Percentiles rank a stretch among this genome's conserved stretches.
These are phyloP conservation scores for Pseudocercospora vitis DNA, from an alignment of 2,329 filamentous ascomycete genomes.

Conservation along the genomic window DNA sequence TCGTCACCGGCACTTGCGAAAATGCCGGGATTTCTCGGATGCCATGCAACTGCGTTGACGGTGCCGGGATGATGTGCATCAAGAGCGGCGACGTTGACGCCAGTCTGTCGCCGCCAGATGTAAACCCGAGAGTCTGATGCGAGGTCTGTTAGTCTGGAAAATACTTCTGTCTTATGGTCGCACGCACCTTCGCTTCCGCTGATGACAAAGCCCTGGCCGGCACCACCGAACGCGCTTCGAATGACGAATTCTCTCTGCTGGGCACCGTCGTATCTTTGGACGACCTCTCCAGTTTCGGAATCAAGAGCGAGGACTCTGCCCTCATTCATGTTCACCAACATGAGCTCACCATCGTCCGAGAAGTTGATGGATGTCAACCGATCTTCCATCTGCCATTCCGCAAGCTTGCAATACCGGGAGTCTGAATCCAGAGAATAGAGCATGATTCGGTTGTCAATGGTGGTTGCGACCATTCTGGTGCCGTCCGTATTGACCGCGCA, in stretches of 20 bases:
- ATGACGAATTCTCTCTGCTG: slow-evolving; percentile 76
- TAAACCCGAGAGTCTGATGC: slow-evolving; percentile 65
- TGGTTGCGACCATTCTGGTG: slow-evolving; percentile 74
- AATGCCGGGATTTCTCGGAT: slow-evolving; percentile 75
- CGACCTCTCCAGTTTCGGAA: slow-evolving; percentile 67
- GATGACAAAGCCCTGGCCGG: slow-evolving; percentile 85
- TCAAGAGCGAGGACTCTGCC: slow-evolving; percentile 78
- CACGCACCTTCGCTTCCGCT: slow-evolving; percentile 80
- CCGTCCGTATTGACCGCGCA: slow-evolving; percentile 81
- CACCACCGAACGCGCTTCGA: slow-evolving; percentile 80
- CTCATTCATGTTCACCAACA: slow-evolving; percentile 79
- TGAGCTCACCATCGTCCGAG: slow-evolving; percentile 73
- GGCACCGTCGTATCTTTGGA: slow-evolving; percentile 74
- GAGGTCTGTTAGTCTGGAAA: neutral
- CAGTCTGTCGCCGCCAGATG: slow-evolving; percentile 88
- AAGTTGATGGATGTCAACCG: slow-evolving; percentile 78
- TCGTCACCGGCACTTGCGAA: slow-evolving; percentile 94
- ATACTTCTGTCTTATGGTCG: neutral
- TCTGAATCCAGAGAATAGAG: slow-evolving; percentile 69
- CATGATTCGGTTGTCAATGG: slow-evolving; percentile 67
- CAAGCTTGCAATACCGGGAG: slow-evolving; percentile 68
- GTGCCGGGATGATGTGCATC: slow-evolving; percentile 71
- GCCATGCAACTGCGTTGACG: slow-evolving; percentile 89
- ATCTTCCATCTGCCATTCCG: slow-evolving; percentile 67
- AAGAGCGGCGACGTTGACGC: slow-evolving; percentile 71